Base-by-base conservation (phyloP, 495 filamentous ascomycete genomes). In the Aspergillus leporis region DNA sequence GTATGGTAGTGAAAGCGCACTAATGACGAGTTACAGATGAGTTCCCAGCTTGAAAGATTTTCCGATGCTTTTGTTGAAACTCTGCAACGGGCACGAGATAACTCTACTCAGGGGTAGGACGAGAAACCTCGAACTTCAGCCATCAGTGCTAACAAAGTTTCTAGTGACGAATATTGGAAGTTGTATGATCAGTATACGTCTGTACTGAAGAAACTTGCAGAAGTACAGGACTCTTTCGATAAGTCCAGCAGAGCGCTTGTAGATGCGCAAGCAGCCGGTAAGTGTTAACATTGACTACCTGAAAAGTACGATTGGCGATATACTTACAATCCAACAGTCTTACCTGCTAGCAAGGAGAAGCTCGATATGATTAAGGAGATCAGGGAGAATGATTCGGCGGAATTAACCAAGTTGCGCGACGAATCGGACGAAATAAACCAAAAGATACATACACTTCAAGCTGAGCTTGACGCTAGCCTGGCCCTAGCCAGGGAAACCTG, bases 311-410 rank as follows among this genome's bases (percentile, higher is more conserved):
- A 55, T 13, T 43, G 55, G 50, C 38, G 55, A 45, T 28, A 51
- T 40, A 40, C 70, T 78, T 55, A 81, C 51, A 31, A 48, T 53
- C 36, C 55, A 23, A 55, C 58, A 82, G 81, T 78, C 47, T 67
- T 62, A 51, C 64, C 84, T 25, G 71, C 80, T 55, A 72, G 73
- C 55, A 74, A 77, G 41, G 82, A 84, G 49, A 80, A 82, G 52
- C 60, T 77, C 21, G 77, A 83, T 43, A 67, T 80, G 12, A 65
- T 83, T 30, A 71, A 72, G 32, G 76, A 77, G 57, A 63, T 83
- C 51, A 82, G 80, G 59, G 73, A 77, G 47, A 69, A 74, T 41
- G 73, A 73, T 47, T 76, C 72, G 6, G 60, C 68, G 32, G 81
- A 83, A 60, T 61, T 81, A 34, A 62, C 73, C 58, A 72, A 76